These are phyloP conservation scores for Lepiota brunneoincarnata DNA, from an alignment of 768 basidiomycete genomes.

Conservation along the genomic window DNA sequence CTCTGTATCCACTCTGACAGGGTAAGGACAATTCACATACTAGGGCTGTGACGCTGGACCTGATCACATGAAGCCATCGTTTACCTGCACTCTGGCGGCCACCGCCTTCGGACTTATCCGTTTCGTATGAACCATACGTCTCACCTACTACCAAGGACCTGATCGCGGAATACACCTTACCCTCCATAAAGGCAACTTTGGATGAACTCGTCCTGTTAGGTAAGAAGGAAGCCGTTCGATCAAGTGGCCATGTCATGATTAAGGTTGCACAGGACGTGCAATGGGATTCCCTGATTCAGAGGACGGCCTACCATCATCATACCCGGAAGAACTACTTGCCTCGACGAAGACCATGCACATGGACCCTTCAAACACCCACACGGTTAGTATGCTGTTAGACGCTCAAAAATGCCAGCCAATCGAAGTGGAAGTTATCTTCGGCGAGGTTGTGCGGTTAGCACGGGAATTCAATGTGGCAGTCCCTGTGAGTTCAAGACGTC, in stretches of 20 bases:
- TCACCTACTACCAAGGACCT: conserved; percentile 26
- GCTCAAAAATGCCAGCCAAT: conserved; percentile 51
- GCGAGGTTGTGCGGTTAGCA: conserved; percentile 57
- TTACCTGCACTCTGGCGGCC: conserved; percentile 51
- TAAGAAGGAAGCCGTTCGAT: conserved; percentile 7
- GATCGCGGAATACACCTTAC: conserved; percentile 32
- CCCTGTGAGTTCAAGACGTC: conserved; percentile 47
- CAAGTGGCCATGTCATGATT: background rate
- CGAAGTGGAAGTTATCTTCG: conserved; percentile 67
- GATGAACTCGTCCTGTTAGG: conserved; percentile 37
- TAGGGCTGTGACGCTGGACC: conserved; percentile 10
- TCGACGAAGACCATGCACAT: conserved; percentile 36
- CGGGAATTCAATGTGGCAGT: conserved; percentile 39
- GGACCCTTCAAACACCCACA: conserved; percentile 41
- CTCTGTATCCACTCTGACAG: conserved; percentile 47
- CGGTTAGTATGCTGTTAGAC: conserved; percentile 65
- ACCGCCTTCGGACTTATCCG: conserved; percentile 34
- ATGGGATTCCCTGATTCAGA: conserved; percentile 46
- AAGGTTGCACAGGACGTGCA: conserved; percentile 28
- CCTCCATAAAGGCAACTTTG: conserved; percentile 35
- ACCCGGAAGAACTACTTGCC: conserved; percentile 36
- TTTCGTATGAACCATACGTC: conserved; percentile 30
- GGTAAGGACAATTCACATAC: conserved; percentile 21
- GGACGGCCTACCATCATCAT: conserved; percentile 44
- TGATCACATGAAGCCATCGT: conserved; percentile 28